Evolutionary conservation across 139 green algal genomes (phyloP).

Genomic region (Chlorella sp.): DNA sequence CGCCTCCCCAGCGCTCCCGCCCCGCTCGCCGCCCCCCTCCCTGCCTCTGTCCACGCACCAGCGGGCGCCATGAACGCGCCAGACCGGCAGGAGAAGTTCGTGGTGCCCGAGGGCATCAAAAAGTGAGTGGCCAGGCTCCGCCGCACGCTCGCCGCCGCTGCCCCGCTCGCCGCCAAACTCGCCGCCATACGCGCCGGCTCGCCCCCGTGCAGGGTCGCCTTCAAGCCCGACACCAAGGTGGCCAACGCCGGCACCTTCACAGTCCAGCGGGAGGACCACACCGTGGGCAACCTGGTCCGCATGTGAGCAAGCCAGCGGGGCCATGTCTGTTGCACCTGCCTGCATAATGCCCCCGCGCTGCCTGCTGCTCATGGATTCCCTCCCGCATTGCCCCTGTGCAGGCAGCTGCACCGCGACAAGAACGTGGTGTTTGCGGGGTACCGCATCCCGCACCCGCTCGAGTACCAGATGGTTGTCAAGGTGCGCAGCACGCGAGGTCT

Average conservation of each 20-base stretch:
- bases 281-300: constrained; percentile 93
- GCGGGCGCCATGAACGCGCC: constrained; percentile 65
- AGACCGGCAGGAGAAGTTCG: constrained; percentile 92
- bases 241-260: constrained; percentile 88
- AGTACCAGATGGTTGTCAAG: constrained; percentile 88
- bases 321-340: neutral
- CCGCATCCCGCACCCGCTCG: constrained; percentile 93
- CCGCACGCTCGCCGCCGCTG: neutral
- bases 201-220: constrained; percentile 68
- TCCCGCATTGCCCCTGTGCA: too few relatives aligned
- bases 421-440: constrained; percentile 94
- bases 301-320: constrained; percentile 57
- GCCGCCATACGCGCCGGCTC: neutral
- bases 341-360: too few relatives aligned
- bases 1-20: too few relatives aligned
- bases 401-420: constrained; percentile 73
- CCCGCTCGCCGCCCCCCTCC: too few relatives aligned
- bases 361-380: too few relatives aligned
- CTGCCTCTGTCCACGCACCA: too few relatives aligned
- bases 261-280: constrained; percentile 95
- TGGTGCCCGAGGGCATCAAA: constrained; percentile 83
- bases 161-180: neutral
- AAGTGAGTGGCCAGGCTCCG: constrained; percentile 69
- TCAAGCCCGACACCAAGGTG: constrained; percentile 88
- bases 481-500: constrained; percentile 24